These are phyloP conservation scores for Cyberlindnera petersonii DNA, from an alignment of 805 yeast species.

Conservation along the genomic window DNA sequence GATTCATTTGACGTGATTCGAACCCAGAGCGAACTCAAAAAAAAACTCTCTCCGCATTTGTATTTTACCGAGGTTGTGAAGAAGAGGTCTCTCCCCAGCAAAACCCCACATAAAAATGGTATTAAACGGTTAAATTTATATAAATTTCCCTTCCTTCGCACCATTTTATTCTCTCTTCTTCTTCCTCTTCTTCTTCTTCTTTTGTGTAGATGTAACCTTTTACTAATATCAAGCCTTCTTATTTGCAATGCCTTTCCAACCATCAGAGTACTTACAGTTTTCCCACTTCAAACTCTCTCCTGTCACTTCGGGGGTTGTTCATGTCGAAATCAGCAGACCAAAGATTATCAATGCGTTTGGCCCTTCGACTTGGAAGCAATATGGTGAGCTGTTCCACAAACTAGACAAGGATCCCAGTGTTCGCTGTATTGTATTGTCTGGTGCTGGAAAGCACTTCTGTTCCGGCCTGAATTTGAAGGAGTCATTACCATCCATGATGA, in stretches of 20 bases:
- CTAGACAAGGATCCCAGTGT: slow-evolving; percentile 40
- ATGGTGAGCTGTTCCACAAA: slow-evolving; percentile 40
- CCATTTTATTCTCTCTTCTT: neutral
- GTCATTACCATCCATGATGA: slow-evolving; percentile 12
- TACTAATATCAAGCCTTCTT: too few species aligned
- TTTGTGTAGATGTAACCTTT: too few species aligned
- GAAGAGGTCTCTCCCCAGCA: too few species aligned
- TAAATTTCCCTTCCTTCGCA: too few species aligned
- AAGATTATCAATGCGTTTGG: slow-evolving; percentile 55
- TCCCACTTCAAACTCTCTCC: slow-evolving; percentile 20
- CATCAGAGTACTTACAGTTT: slow-evolving; percentile 7
- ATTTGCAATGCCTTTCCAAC: slow-evolving; percentile 1
- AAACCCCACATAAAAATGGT: too few species aligned
- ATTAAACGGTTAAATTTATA: too few species aligned
- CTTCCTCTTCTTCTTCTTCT: slow-evolving; percentile 1
- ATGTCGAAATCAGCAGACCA: slow-evolving; percentile 61
- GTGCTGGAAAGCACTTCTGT: slow-evolving; percentile 52
- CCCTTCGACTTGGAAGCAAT: slow-evolving; percentile 54
- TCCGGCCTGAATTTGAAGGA: slow-evolving; percentile 61
- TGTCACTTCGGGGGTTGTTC: slow-evolving; percentile 37
- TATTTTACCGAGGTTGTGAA: too few species aligned
- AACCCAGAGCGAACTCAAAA: too few species aligned
- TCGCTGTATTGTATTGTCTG: slow-evolving; percentile 54
- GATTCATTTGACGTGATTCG: too few species aligned
- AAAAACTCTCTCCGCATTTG: too few species aligned